Conservation (phyloP, 768 basidiomycete species). For the Boletus eberwhitei region DNA sequence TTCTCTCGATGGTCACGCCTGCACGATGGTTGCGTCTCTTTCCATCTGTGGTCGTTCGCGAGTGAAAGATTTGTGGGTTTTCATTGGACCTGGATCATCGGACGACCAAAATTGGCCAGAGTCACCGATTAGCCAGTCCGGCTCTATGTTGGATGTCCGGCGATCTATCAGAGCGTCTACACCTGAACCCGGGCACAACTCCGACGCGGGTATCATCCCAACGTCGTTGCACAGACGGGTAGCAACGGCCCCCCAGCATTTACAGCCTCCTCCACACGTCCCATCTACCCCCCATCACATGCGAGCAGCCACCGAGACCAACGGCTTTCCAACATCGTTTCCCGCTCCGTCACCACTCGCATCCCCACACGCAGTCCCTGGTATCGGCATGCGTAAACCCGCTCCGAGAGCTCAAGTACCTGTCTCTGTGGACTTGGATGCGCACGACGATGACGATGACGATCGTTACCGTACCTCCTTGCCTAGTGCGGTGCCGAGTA, state of each 20-base stretch:
- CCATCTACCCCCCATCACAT: conserved; percentile 28
- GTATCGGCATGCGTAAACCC: conserved; percentile 54
- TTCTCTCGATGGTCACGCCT: conserved; percentile 65
- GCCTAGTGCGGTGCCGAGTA: conserved; percentile 52
- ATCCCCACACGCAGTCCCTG: conserved; percentile 27
- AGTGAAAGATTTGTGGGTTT: conserved; percentile 77
- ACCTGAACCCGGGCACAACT: conserved; percentile 26
- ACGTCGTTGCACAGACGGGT: conserved; percentile 30
- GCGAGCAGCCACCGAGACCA: conserved; percentile 35
- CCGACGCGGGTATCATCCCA: conserved; percentile 24
- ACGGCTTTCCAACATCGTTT: conserved; percentile 18
- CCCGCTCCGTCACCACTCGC: conserved; percentile 15
- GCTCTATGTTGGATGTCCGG: conserved; percentile 36
- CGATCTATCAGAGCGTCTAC: conserved; percentile 33
- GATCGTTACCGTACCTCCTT: conserved; percentile 40
- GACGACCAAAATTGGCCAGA: conserved; percentile 35
- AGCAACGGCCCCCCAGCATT: conserved; percentile 31
- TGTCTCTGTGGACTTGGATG: conserved; percentile 49
- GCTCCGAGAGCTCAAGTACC: conserved; percentile 64
- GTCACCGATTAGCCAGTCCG: conserved; percentile 34
- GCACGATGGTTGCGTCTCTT: conserved; percentile 64
- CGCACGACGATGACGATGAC: conserved; percentile 32
- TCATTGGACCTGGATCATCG: conserved; percentile 50
- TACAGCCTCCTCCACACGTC: conserved; percentile 11
- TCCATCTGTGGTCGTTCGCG: conserved; percentile 70